Percentiles rank a stretch among this genome's conserved stretches.
Conservation (phyloP, 306 rosid species). For the Prunus dulcis region DNA sequence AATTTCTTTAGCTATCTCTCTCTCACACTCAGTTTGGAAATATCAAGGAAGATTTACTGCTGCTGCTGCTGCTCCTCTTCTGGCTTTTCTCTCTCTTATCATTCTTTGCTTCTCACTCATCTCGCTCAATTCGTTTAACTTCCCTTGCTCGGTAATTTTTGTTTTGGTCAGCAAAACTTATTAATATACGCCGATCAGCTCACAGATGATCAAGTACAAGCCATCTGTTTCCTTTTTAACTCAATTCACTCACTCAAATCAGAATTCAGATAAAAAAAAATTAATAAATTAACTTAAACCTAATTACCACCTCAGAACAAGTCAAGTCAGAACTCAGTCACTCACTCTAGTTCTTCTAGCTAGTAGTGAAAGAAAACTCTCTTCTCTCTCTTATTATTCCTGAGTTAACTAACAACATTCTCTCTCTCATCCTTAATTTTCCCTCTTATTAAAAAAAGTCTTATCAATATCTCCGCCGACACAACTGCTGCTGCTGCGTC, state of each 20-base stretch:
- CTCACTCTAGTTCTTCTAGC: background rate
- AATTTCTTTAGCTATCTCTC: background rate
- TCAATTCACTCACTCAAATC: too few species aligned
- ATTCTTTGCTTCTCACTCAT: slow-evolving; percentile 2
- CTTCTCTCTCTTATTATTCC: too few species aligned
- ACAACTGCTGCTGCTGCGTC: background rate
- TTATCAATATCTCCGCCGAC: slow-evolving; percentile 14
- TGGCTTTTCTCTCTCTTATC: slow-evolving; percentile 7
- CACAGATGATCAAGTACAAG: too few species aligned
- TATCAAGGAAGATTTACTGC: too few species aligned
- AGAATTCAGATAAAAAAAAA: too few species aligned
- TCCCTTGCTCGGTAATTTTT: background rate
- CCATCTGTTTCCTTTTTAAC: too few species aligned
- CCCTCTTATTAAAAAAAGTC: background rate
- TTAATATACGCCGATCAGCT: background rate
- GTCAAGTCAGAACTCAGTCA: background rate
- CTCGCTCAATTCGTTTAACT: background rate
- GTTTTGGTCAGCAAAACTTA: background rate
- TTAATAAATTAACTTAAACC: background rate
- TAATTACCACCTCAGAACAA: too few species aligned
- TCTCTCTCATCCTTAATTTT: background rate
- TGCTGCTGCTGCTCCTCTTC: background rate
- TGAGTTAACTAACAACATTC: too few species aligned
- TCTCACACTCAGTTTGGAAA: background rate
- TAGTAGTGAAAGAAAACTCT: background rate